Base-by-base conservation (phyloP, 768 basidiomycete genomes). In the Tylopilus felleus region DNA sequence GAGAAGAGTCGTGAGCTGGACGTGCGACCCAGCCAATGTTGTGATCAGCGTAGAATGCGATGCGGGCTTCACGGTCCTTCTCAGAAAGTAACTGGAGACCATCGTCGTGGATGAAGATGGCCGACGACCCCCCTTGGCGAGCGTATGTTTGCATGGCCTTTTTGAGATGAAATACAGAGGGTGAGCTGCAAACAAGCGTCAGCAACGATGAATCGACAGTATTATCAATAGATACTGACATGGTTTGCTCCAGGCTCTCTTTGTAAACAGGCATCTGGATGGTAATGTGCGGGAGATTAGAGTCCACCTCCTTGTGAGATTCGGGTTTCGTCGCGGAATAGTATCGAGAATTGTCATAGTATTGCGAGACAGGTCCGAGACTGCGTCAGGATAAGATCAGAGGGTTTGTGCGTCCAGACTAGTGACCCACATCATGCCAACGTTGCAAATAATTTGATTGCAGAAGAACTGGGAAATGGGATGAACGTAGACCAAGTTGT, bases 191-290 rank as follows among this genome's bases (percentile, higher is more conserved):
- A 42, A 41, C 14, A 42, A 22, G 16, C 2, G 16, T 55, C 21
- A 44, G 36, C 17, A 35, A 16, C 9, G 14, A 38, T 21, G 21
- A 40, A 43, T 21, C 10, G 8, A n/a, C 3, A 7, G 7, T 9
- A 28, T 21, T 19, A 23, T 19, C 14, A 25, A 2, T 8, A n/a
- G 38, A 23, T 23, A 75, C 86, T 69, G 68, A 90, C 89, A 92
- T 92, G 0, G 88, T 90, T 63, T 88, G 81, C 48, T 89, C 85
- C 48, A 92, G 69, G 60, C 83, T 87, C 65, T 92, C 90, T 64
- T 92, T 94, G 71, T 94, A 95, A 5, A 93, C 92, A 0, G 92
- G 92, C 73, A 94, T 77, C 70, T 93, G 84, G 46, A 93, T 75
- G 1, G 88, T 87, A 16, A 91, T 77, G 63, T 90, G 89, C 2